Evolutionary conservation across 352 stramenopile species (phyloP), one percentile per base, ranked within the genome.

Genomic region (Phytophthora podocarpi): DNA sequence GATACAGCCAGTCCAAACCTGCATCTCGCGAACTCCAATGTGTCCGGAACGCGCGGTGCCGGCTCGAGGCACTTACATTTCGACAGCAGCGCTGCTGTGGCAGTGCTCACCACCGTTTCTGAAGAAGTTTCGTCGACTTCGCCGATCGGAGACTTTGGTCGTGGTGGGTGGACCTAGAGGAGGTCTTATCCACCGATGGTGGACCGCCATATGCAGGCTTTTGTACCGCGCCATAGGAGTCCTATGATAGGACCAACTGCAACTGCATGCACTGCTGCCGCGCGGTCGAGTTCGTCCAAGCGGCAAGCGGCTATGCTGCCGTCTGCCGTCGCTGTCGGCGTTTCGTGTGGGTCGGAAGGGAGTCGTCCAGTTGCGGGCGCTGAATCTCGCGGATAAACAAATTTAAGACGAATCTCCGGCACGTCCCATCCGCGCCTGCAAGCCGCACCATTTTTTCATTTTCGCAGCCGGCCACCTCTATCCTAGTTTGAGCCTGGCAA

Each of bases 351-450:
- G 51, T 60, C 41, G 52, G 30, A 49, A 55, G 24, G 24, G 3
- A 31, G 36, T 61, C 36, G 59, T 64, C 52, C 23, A 5, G 36
- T 68, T 68, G 52, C 60, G 26, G 10, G 12, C 53, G 15, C 42
- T 34, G 60, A 64, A 68, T 68, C 53, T 68, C 42, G 51, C 39
- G 16, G 28, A 49, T 55, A 55, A 56, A 39, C 42, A 64, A 34
- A 54, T 35, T 51, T 41, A n/a, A 51, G 42, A 48, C 51, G 36
- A 63, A 56, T 68, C 59, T 58, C 27, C 6, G 15, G 8, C 27
- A 12, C n/a, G 13, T 45, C 30, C 20, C 50, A 50, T 55, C 48
- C 24, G 24, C 16, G n/a, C n/a, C 27, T 4, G 7, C 26, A 30
- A 30, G 18, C 15, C 24, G 16, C 39, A 41, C 53, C 8, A 47